Base-by-base conservation (phyloP, 2,329 filamentous ascomycete species). In the Penicillium sp. region DNA sequence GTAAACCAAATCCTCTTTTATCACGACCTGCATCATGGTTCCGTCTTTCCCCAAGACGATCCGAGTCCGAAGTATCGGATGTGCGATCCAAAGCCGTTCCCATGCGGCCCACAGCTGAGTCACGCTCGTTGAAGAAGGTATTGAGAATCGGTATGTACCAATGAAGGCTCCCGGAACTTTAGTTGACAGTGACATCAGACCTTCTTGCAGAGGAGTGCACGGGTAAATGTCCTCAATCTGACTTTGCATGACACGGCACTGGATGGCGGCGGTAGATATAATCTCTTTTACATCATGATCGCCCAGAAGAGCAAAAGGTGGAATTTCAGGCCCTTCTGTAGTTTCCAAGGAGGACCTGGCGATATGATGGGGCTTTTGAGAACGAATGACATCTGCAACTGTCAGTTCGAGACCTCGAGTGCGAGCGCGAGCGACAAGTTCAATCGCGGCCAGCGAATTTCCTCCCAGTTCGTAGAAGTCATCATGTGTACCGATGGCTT, bases 201-300 rank as follows among this genome's bases (percentile, higher is more conserved):
- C 72, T 55, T 72, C 69, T 50, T 74, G 71, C 0, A 73, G 56
- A 3, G 70, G 60, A 9, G n/a, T n/a, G n/a, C n/a, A n/a, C n/a
- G n/a, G n/a, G n/a, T n/a, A n/a, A n/a, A n/a, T n/a, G n/a, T n/a
- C 70, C 44, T 70, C 65, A 10, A 72, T 59, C 12, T 54, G 41
- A 11, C n/a, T 28, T 62, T 14, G 19, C 10, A 37, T 31, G 12
- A 53, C 6, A 11, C 33, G 27, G 33, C 51, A 55, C 16, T 54
- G 41, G n/a, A 1, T 13, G 4, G 25, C 41, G 2, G 41, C 41
- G 31, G 18, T 10, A 3, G 14, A 29, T 22, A 50, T 7, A 29
- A 16, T 37, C 11, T 35, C 16, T 30, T 35, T n/a, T n/a, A n/a
- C n/a, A n/a, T n/a, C 30, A 9, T 16, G 12, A 33, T 48, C 16